Conservation (phyloP, 768 basidiomycete genomes). For the Candolleomyces aberdarensis region DNA sequence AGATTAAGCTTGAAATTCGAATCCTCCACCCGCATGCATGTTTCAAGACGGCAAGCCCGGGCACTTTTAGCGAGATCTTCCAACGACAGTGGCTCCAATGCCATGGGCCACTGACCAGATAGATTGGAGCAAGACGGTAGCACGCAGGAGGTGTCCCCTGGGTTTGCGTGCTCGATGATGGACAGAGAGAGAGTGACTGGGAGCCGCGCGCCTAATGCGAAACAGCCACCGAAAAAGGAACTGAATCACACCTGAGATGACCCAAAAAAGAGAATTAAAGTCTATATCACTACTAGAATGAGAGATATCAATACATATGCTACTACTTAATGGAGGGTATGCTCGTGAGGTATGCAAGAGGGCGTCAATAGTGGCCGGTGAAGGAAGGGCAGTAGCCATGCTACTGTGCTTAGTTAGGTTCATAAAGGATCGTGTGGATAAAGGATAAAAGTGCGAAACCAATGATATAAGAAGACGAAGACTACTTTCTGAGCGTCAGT, state of each 20-base stretch:
- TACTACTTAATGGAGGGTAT: not conserved
- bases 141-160: too few relatives aligned
- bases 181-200: constrained; percentile 40
- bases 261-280: not conserved
- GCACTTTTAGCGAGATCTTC: not conserved
- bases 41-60: not conserved
- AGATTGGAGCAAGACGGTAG: not conserved
- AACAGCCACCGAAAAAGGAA: constrained; percentile 53
- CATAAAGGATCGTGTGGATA: not conserved
- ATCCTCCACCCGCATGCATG: not conserved
- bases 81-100: not conserved
- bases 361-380: not conserved
- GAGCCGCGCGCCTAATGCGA: constrained; percentile 42
- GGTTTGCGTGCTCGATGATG: constrained; percentile 35
- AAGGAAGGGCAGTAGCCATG: not conserved
- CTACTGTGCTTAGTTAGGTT: not conserved
- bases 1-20: not conserved
- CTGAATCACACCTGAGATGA: too few relatives aligned
- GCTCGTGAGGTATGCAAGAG: not conserved
- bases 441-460: too few relatives aligned
- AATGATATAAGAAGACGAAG: too few relatives aligned
- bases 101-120: not conserved
- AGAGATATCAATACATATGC: constrained; percentile 4
- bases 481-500: too few relatives aligned
- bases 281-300: not conserved